Percentiles rank a stretch among this genome's conserved stretches.
phyloP scores from a whole-genome alignment of 2,329 filamentous ascomycete species.

The Celoporthe dispersa region DNA sequence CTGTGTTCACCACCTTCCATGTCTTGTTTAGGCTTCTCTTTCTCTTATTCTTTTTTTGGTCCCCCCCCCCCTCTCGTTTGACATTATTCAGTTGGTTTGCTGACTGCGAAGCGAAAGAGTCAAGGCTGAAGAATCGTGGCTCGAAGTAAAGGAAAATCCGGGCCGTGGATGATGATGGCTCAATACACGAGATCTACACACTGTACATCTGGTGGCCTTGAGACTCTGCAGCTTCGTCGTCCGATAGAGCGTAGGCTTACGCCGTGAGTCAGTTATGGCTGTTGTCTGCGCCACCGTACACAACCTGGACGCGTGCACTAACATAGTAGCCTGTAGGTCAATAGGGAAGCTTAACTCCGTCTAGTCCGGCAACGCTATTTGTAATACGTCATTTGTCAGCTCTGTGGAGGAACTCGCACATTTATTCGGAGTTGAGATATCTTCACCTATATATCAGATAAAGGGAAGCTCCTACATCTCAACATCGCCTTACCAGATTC shows the following conservation, averaged over 20 bases:
- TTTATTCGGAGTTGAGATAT: not conserved
- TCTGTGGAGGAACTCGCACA: not conserved
- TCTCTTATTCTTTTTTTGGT: too few relatives aligned
- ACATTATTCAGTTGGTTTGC: not conserved
- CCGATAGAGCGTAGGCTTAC: not conserved
- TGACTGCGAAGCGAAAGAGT: not conserved
- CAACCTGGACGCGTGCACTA: not conserved
- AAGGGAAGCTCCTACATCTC: not conserved
- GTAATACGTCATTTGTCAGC: slow-evolving; percentile 10
- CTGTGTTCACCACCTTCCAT: not conserved
- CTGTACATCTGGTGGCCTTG: not conserved
- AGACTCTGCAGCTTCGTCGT: not conserved
- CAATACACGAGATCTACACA: not conserved
- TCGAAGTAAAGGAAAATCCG: not conserved
- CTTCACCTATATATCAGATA: not conserved
- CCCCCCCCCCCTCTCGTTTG: too few relatives aligned
- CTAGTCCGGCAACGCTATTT: not conserved
- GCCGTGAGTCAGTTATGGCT: not conserved
- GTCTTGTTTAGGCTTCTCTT: not conserved
- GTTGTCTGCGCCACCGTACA: not conserved
- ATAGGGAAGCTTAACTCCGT: not conserved
- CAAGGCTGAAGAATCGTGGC: too few relatives aligned
- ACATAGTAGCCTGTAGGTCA: not conserved
- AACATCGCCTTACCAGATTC: not conserved
- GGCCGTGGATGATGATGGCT: not conserved